These are phyloP conservation scores for Paramecium octaurelia DNA, from an alignment of 73 alveolate species.

Conservation along the genomic window DNA sequence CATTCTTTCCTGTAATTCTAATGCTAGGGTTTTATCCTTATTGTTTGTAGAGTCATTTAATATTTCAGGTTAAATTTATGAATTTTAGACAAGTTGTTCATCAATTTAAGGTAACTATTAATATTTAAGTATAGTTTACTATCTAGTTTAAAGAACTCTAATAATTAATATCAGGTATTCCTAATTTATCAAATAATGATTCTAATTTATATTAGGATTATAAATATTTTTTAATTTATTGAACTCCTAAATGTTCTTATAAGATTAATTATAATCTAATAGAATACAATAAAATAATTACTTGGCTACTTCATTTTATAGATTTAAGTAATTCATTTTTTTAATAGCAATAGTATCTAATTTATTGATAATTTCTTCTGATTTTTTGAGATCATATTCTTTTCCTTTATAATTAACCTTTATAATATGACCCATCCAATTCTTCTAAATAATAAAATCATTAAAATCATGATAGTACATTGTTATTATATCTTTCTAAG, in stretches of 20 bases:
- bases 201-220: background rate
- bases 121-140: background rate
- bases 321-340: too few relatives aligned
- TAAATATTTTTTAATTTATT: background rate
- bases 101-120: background rate
- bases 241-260: background rate
- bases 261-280: background rate
- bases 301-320: too few relatives aligned
- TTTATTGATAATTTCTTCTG: background rate
- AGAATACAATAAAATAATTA: background rate
- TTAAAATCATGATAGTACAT: background rate
- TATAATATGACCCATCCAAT: background rate
- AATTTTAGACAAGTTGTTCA: background rate
- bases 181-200: background rate
- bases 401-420: background rate
- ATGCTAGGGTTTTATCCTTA: background rate
- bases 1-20: background rate
- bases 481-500: background rate
- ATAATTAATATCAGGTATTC: background rate
- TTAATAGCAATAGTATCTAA: background rate
- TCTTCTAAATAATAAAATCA: background rate
- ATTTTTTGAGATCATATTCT: background rate
- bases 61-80: background rate
- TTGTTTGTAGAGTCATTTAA: background rate
- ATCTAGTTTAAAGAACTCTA: background rate